Evolutionary conservation across 768 basidiomycete genomes (phyloP).

Genomic region (Lactarius psammicola): DNA sequence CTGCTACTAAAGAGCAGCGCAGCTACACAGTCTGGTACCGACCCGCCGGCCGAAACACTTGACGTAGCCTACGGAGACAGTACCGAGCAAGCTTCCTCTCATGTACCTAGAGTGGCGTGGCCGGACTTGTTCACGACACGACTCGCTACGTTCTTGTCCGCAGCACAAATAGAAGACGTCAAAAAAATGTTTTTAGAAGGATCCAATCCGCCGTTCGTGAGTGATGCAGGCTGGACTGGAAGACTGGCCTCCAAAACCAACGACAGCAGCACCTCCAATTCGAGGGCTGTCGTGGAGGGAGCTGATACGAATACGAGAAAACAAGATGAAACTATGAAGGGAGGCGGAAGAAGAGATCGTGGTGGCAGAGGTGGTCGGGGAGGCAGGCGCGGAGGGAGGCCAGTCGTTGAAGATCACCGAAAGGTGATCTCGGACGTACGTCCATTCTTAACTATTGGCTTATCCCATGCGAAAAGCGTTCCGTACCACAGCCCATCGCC

Average conservation of each 20-base stretch:
- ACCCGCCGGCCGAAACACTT: background rate
- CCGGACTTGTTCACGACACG: slow-evolving; percentile 54
- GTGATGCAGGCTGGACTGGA: slow-evolving; percentile 73
- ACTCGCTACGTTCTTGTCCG: slow-evolving; percentile 63
- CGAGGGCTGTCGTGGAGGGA: slow-evolving; percentile 29
- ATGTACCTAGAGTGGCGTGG: slow-evolving; percentile 51
- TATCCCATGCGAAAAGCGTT: slow-evolving; percentile 14
- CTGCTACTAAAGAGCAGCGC: slow-evolving; percentile 25
- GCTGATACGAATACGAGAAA: slow-evolving; percentile 13
- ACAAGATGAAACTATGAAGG: slow-evolving; percentile 35
- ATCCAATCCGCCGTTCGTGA: slow-evolving; percentile 67
- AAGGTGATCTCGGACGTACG: slow-evolving; percentile 81
- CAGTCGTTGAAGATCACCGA: slow-evolving; percentile 58
- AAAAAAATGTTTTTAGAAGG: slow-evolving; percentile 81
- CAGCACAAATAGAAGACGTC: slow-evolving; percentile 55
- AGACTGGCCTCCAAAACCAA: slow-evolving; percentile 41
- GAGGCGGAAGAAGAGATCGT: slow-evolving; percentile 40
- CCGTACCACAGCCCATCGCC: slow-evolving; percentile 62
- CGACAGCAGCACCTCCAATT: slow-evolving; percentile 29
- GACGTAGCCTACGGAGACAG: slow-evolving; percentile 23
- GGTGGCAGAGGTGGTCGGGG: slow-evolving; percentile 49
- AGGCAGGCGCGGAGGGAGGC: slow-evolving; percentile 44
- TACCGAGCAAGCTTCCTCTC: slow-evolving; percentile 28
- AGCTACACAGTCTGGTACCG: background rate
- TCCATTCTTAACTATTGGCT: slow-evolving; percentile 30